Base-by-base conservation (phyloP, 768 basidiomycete genomes). In the Amanita polypyramis region DNA sequence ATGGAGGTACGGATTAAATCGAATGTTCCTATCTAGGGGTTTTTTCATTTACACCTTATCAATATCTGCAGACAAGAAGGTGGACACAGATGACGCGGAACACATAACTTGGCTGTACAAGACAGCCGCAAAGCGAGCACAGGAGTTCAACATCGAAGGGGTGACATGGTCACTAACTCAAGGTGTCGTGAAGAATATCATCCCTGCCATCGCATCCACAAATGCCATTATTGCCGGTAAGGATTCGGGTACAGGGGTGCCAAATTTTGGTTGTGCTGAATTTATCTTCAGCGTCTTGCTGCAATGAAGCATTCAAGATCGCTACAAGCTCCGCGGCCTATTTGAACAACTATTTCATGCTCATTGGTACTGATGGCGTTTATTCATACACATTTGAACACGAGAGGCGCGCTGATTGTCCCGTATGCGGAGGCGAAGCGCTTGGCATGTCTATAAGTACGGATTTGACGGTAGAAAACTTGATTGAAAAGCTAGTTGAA, bases 161-260 rank as follows among this genome's bases (percentile, higher is more conserved):
- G 94, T 99, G 14, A 97, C 96, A 7, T 99, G 95, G 92, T 84
- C 87, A 1, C 69, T 94, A 32, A 98, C 96, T 0, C 96, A 99
- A 62, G 96, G 96, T 36, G 96, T 99, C 45, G 96, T 99, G 39
- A 99, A 99, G 76, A 96, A 96, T 58, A 96, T 99, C 65, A 98
- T 99, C 53, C 95, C 96, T 17, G 95, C 96, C 37, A 98, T 99
- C 55, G 96, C 96, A 1, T 94, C 90, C 0, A 99, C 96, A 12
- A 99, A 99, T 58, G 96, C 96, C 30, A 94, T 98, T 62, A 93
- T 99, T 50, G 89, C 96, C 41, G 93, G 92, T 88, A 54, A 35
- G 74, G 10, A 12, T 45, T 27, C 38, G 14, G 14, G 9, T 33
- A 14, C n/a, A 19, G 12, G n/a, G 10, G 38, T 20, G 12, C 19